A percentile compares a stretch with the other conserved stretches of the same genome.
phyloP scores from a whole-genome alignment of 2,329 filamentous ascomycete genomes.

The Penicillium sclerotigenum region DNA sequence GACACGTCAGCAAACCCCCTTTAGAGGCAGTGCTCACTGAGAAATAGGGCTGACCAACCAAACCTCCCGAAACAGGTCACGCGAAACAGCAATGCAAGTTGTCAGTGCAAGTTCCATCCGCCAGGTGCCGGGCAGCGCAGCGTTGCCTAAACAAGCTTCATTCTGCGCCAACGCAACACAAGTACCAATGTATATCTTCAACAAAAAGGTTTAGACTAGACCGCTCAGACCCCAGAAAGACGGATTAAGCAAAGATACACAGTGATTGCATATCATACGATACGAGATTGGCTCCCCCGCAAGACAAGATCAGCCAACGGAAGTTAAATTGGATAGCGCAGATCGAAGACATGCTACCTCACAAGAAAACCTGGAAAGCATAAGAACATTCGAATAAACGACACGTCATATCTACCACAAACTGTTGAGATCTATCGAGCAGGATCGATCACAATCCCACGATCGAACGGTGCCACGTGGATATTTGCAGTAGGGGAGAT shows the following conservation, averaged over 20 bases:
- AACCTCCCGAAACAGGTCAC: background rate
- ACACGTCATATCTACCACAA: background rate
- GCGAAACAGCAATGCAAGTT: slow-evolving; percentile 1
- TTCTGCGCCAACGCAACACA: background rate
- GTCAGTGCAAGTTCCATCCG: slow-evolving; percentile 13
- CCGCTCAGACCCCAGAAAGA: background rate
- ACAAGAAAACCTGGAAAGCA: background rate
- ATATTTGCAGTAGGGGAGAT: background rate
- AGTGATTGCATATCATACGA: background rate
- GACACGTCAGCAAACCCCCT: slow-evolving; percentile 15
- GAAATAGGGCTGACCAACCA: background rate
- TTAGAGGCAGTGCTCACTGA: slow-evolving; percentile 1
- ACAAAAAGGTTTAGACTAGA: background rate
- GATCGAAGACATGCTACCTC: slow-evolving; percentile 1
- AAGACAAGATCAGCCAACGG: background rate
- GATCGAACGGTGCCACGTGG: slow-evolving; percentile 8
- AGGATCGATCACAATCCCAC: background rate
- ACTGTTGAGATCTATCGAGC: slow-evolving; percentile 5
- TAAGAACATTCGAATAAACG: slow-evolving; percentile 1
- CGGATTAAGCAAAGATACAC: slow-evolving; percentile 4
- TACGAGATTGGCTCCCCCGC: slow-evolving; percentile 3
- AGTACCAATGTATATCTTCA: background rate
- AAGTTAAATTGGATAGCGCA: slow-evolving; percentile 7
- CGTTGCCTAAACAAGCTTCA: background rate
- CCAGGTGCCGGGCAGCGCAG: slow-evolving; percentile 1